These are phyloP conservation scores for Flueggea neowawraea DNA, from an alignment of 441 rosid species.

Conservation along the genomic window DNA sequence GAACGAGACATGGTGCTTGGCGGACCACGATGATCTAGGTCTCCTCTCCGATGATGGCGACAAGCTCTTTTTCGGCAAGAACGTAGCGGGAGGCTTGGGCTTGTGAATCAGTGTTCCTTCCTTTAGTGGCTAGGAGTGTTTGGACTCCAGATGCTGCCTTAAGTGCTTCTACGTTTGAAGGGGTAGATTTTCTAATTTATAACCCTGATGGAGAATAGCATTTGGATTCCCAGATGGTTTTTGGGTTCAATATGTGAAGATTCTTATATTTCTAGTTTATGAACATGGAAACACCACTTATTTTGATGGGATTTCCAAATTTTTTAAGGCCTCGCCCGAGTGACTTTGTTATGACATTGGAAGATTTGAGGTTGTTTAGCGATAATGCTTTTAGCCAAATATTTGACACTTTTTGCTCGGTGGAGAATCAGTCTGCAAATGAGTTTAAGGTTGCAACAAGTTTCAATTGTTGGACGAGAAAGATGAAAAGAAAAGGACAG, in stretches of 20 bases:
- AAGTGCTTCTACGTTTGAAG: constrained; percentile 73
- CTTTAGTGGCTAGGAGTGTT: constrained; percentile 82
- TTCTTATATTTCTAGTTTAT: constrained; percentile 49
- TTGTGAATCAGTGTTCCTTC: constrained; percentile 77
- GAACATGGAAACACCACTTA: constrained; percentile 18
- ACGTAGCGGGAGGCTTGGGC: too few species aligned
- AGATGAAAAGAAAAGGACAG: constrained; percentile 22
- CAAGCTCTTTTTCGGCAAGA: too few species aligned
- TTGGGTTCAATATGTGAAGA: constrained; percentile 54
- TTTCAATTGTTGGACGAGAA: constrained; percentile 18
- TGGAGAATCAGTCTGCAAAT: constrained; percentile 22
- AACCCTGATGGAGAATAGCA: constrained; percentile 28
- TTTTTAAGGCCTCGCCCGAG: constrained; percentile 54
- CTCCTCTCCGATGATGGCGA: too few species aligned
- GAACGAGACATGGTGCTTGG: too few species aligned
- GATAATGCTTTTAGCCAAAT: constrained; percentile 45
- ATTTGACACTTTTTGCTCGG: constrained; percentile 29
- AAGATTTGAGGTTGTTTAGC: constrained; percentile 54
- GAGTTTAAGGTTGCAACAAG: constrained; percentile 20
- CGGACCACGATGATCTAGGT: too few species aligned
- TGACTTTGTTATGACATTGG: constrained; percentile 78
- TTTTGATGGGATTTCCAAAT: constrained; percentile 31
- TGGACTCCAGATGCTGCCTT: constrained; percentile 57
- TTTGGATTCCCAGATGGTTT: constrained; percentile 26
- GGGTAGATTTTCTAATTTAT: constrained; percentile 90